Evolutionary conservation across 805 yeast species (phyloP).

Genomic region (Hanseniaspora clermontiae): DNA sequence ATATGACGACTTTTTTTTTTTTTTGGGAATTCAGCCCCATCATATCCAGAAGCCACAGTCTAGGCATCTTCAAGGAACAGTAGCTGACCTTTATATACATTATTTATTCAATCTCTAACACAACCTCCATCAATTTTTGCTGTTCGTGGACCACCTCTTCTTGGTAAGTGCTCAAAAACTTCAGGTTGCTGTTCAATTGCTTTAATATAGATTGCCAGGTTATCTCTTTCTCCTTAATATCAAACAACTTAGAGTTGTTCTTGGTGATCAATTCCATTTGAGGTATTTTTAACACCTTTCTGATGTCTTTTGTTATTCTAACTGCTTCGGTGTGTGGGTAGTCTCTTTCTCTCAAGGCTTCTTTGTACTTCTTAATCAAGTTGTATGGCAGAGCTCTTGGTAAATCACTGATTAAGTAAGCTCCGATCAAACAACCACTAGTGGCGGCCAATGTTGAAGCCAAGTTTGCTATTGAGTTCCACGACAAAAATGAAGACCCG

Average conservation of each 20-base stretch:
- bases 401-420: slow-evolving; percentile 62
- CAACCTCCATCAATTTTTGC: slow-evolving; percentile 6
- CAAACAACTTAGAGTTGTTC: slow-evolving; percentile 8
- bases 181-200: slow-evolving; percentile 18
- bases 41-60: too few species aligned
- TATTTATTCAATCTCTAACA: slow-evolving; percentile 1
- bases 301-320: slow-evolving; percentile 68
- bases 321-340: slow-evolving; percentile 68
- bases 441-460: slow-evolving; percentile 42
- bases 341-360: slow-evolving; percentile 52
- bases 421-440: slow-evolving; percentile 40
- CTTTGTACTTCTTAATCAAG: slow-evolving; percentile 56
- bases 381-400: slow-evolving; percentile 84
- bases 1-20: too few species aligned
- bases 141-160: slow-evolving; percentile 18
- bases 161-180: slow-evolving; percentile 23
- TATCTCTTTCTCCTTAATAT: slow-evolving; percentile 22
- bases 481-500: slow-evolving; percentile 30
- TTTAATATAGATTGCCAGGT: slow-evolving; percentile 18
- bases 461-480: slow-evolving; percentile 32
- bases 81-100: too few species aligned
- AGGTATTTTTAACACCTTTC: slow-evolving; percentile 70
- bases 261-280: slow-evolving; percentile 60
- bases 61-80: too few species aligned
- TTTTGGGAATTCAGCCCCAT: too few species aligned